These are phyloP conservation scores for Phyllosticta citribraziliensis DNA, from an alignment of 2,329 filamentous ascomycete genomes.

Conservation along the genomic window DNA sequence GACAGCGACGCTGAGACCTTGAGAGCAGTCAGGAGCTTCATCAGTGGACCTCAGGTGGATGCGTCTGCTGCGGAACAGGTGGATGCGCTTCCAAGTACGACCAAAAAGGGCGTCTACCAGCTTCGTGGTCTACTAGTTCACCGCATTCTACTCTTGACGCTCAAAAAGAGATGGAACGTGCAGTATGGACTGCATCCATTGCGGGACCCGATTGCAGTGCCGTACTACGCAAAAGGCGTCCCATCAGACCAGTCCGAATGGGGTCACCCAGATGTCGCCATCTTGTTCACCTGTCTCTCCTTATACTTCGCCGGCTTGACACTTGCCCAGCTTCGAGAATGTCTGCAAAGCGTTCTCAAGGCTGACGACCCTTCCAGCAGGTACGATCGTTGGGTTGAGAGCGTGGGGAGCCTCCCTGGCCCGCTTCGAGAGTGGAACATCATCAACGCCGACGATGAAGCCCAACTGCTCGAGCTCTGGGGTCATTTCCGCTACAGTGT, in stretches of 20 bases:
- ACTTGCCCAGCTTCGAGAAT: slow-evolving; percentile 39
- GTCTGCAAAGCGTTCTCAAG: slow-evolving; percentile 42
- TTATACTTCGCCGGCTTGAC: slow-evolving; percentile 55
- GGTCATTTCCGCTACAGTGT: slow-evolving; percentile 42
- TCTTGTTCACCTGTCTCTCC: slow-evolving; percentile 36
- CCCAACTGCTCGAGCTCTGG: slow-evolving; percentile 43
- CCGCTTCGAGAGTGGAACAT: slow-evolving; percentile 42
- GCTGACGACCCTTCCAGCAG: slow-evolving; percentile 48
- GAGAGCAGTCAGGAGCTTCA: slow-evolving; percentile 23
- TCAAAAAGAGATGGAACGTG: slow-evolving; percentile 59
- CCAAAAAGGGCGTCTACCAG: slow-evolving; percentile 41
- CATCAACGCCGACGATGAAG: slow-evolving; percentile 50
- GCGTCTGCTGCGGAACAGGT: slow-evolving; percentile 15
- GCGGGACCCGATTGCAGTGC: slow-evolving; percentile 54
- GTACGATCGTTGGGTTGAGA: slow-evolving; percentile 48
- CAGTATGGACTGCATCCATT: slow-evolving; percentile 40
- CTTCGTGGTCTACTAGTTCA: slow-evolving; percentile 54
- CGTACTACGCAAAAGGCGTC: slow-evolving; percentile 37
- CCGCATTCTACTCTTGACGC: slow-evolving; percentile 47
- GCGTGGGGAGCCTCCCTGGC: slow-evolving; percentile 33
- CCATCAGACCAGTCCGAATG: slow-evolving; percentile 53
- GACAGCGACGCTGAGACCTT: slow-evolving; percentile 18
- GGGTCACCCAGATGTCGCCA: slow-evolving; percentile 53
- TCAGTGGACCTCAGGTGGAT: slow-evolving; percentile 20
- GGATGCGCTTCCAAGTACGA: slow-evolving; percentile 24